Evolutionary conservation across 352 stramenopile genomes (phyloP).

Genomic region (Elongisporangium prolatum): DNA sequence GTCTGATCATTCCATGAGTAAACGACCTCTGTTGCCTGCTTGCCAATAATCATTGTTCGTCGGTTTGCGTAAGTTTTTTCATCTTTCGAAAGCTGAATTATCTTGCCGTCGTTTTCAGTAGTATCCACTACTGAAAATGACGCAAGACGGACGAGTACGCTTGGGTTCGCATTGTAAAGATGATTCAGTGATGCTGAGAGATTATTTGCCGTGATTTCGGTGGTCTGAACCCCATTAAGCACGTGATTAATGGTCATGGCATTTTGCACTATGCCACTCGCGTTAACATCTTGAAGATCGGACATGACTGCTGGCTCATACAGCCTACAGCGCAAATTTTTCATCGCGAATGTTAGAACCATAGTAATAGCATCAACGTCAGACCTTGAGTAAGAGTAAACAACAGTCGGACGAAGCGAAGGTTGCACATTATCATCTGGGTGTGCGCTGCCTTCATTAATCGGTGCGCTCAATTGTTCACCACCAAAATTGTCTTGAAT

Average conservation of each 20-base stretch:
- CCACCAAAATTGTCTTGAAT: conserved; percentile 73
- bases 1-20: conserved; percentile 60
- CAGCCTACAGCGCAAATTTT: conserved; percentile 41
- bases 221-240: background rate
- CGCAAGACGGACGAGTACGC: conserved; percentile 32
- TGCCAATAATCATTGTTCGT: conserved; percentile 34
- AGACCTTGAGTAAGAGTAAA: conserved; percentile 64
- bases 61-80: conserved; percentile 1
- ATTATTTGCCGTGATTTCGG: background rate
- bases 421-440: conserved; percentile 6
- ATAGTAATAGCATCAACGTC: conserved; percentile 72
- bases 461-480: conserved; percentile 33
- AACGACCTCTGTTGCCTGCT: conserved; percentile 29
- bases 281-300: background rate
- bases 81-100: background rate
- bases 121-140: conserved; percentile 36
- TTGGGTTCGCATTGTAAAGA: conserved; percentile 38
- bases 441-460: background rate
- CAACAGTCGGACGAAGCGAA: conserved; percentile 53
- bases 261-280: background rate
- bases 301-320: background rate
- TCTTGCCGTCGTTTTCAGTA: background rate
- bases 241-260: background rate
- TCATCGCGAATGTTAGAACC: conserved; percentile 54
- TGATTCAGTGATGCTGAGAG: conserved; percentile 14